These are phyloP conservation scores for Crithidia fasciculata DNA, from an alignment of 208 protist genomes.

Conservation along the genomic window DNA sequence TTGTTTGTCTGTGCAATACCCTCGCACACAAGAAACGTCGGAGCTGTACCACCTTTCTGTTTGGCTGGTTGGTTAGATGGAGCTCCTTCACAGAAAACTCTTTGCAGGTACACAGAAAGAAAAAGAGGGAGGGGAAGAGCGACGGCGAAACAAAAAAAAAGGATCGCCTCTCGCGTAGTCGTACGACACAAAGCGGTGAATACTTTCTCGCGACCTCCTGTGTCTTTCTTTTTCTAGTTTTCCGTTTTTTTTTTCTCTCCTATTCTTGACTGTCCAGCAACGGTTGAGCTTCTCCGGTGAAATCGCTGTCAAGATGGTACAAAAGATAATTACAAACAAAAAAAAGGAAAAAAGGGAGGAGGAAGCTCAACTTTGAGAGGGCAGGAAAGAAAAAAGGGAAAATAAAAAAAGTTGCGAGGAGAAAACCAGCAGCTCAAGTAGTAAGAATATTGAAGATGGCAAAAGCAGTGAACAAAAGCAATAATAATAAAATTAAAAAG, in stretches of 20 bases:
- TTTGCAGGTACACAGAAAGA: neutral
- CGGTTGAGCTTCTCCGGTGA: too few relatives aligned
- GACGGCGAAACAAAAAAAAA: constrained; percentile 15
- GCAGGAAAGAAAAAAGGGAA: constrained; percentile 1
- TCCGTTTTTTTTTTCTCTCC: too few relatives aligned
- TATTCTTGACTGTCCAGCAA: too few relatives aligned
- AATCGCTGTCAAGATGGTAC: too few relatives aligned
- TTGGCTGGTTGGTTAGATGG: neutral
- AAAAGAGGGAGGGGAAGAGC: constrained; percentile 3
- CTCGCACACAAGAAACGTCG: neutral
- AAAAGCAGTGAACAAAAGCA: too few relatives aligned
- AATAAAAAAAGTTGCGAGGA: neutral
- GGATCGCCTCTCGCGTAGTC: neutral
- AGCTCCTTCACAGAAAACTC: neutral
- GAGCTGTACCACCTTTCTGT: neutral
- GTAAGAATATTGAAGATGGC: too few relatives aligned
- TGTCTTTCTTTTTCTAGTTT: neutral
- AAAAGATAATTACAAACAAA: constrained; percentile 6
- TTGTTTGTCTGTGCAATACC: neutral
- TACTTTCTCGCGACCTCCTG: neutral
- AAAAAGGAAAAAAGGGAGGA: neutral
- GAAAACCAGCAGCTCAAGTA: too few relatives aligned
- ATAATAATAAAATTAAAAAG: constrained; percentile 4
- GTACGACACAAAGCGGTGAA: neutral
- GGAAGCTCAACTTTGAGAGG: neutral